Base-by-base conservation (phyloP, 2,329 filamentous ascomycete genomes). In the Ceratocystis ficicola region DNA sequence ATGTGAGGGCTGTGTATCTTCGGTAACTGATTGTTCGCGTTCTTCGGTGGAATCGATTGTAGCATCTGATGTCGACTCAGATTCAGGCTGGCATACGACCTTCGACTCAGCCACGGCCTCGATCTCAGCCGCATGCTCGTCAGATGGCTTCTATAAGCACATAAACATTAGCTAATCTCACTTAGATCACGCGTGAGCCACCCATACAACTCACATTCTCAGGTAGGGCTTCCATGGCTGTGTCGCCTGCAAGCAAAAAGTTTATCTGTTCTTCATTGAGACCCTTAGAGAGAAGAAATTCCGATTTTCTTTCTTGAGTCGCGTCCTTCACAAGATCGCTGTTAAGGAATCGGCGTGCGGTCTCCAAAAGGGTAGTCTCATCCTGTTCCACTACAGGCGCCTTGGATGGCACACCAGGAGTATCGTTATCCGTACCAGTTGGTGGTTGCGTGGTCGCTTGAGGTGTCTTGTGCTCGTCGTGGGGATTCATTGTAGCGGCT, bases 221-320 rank as follows among this genome's bases (percentile, higher is more conserved):
- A 20, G 52, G 7, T 17, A 41, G 50, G 10, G 36, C 10, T 25
- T 46, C 30, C 1, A 22, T n/a, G 7, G 52, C 3, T 41, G 20
- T 36, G 22, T 44, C 36, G 44, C 65, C 72, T 2, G 69, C 72
- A 17, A 96, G 76, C 6, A 95, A 77, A 62, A 78, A 77, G 70
- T 89, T 78, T 68, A 95, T 89, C 68, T 93, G 85, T 41, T 81
- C 78, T 3, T 81, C 77, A 2, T 76, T 77, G 6, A 96, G 77
- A 2, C 89, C 89, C 74, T 96, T 96, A 63, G 83, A 83, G 71
- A 86, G 81, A 1, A 96, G 77, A 70, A 96, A 96, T 6, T 83
- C 81, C 22, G 82, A 78, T 77, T 95, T 95, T 75, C 85, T 86
- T 66, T 89, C 86, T 57, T 80, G 79, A 0, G 87, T 79, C 44